phyloP scores from a whole-genome alignment of 305 asterid species.

The Solanum hybrid region DNA sequence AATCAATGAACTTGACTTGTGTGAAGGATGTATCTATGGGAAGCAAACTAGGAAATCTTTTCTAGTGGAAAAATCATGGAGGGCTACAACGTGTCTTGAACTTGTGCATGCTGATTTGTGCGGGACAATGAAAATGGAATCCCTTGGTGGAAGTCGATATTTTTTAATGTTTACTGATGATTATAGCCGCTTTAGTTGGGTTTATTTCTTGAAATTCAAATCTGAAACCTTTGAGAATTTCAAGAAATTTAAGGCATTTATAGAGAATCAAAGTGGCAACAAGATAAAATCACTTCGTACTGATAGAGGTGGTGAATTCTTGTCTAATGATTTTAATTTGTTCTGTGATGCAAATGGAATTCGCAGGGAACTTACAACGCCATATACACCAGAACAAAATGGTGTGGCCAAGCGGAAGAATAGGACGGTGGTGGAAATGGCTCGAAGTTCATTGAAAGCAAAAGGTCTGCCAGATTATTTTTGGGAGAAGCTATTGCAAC shows the following conservation, averaged over 20 bases:
- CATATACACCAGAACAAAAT: neutral
- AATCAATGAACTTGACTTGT: neutral
- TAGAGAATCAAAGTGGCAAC: neutral
- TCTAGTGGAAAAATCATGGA: neutral
- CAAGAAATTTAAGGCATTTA: neutral
- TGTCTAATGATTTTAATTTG: neutral
- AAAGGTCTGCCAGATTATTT: neutral
- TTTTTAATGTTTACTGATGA: neutral
- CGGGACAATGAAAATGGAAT: neutral
- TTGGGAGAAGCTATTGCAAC: neutral
- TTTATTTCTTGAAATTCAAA: neutral
- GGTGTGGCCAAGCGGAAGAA: neutral
- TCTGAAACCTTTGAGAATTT: neutral
- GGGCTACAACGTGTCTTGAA: neutral
- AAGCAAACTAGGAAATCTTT: neutral
- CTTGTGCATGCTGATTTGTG: neutral
- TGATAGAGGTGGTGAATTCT: too few relatives aligned
- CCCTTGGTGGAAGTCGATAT: neutral
- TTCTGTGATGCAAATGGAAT: neutral
- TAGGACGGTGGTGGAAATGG: neutral
- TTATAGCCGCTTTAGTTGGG: neutral
- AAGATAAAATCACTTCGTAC: neutral
- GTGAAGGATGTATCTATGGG: neutral
- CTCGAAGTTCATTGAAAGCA: neutral
- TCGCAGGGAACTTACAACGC: neutral